These are phyloP conservation scores for Metarhizium robertsii DNA, from an alignment of 2,329 filamentous ascomycete genomes.

Conservation along the genomic window DNA sequence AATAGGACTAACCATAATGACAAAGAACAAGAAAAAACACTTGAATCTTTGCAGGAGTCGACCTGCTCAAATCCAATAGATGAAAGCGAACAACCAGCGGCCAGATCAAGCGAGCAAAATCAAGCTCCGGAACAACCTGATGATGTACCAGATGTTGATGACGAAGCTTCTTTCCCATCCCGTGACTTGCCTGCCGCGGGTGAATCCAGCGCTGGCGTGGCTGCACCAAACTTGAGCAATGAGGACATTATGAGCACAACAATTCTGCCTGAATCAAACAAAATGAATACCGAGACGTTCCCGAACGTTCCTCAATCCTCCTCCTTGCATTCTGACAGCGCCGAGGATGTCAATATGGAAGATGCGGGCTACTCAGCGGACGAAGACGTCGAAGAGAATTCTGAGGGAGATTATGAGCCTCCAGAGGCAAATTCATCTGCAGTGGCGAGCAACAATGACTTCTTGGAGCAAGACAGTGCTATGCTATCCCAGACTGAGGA, in stretches of 20 bases:
- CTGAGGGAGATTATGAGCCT: conserved; percentile 46
- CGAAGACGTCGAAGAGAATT: conserved; percentile 22
- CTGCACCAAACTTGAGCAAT: not conserved
- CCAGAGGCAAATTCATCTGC: conserved; percentile 26
- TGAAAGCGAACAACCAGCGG: not conserved
- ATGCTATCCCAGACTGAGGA: not conserved
- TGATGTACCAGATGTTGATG: not conserved
- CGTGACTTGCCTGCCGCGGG: not conserved
- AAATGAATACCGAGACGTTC: not conserved
- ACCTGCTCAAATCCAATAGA: not conserved
- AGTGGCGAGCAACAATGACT: not conserved
- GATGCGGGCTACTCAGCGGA: conserved; percentile 27
- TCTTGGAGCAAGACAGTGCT: conserved; percentile 5
- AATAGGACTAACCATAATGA: not conserved
- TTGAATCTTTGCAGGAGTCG: not conserved
- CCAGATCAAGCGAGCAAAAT: not conserved
- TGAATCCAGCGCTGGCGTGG: not conserved
- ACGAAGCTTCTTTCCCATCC: not conserved
- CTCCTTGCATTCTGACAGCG: not conserved
- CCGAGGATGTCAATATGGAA: conserved; percentile 10
- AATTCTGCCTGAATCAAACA: not conserved
- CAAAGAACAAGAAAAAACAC: not conserved
- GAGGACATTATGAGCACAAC: not conserved
- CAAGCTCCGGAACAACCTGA: not conserved
- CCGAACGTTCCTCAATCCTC: not conserved